A percentile compares a stretch with the other conserved stretches of the same genome.
Conservation (phyloP, 352 stramenopile genomes). For the Globisporangium parvum region DNA sequence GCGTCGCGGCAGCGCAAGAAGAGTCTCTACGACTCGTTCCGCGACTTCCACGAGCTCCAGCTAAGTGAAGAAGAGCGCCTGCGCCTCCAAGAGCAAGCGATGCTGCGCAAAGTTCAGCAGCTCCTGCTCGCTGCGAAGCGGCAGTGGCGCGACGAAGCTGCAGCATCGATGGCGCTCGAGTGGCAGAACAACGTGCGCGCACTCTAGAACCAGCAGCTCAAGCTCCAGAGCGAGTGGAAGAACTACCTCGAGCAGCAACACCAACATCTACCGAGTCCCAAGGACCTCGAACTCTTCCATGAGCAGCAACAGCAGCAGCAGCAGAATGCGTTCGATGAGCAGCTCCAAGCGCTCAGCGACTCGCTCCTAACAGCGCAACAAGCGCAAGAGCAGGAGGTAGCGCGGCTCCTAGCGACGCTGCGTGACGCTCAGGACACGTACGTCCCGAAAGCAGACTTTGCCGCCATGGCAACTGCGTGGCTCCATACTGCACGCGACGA, state of each 20-base stretch:
- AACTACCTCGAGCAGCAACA: slow-evolving; percentile 15
- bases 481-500: slow-evolving; percentile 43
- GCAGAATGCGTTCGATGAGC: slow-evolving; percentile 20
- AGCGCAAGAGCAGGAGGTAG: slow-evolving; percentile 22
- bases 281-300: not conserved
- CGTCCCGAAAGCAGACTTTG: slow-evolving; percentile 23
- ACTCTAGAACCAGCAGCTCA: slow-evolving; percentile 10
- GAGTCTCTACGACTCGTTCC: slow-evolving; percentile 41
- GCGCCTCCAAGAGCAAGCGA: slow-evolving; percentile 22
- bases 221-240: slow-evolving; percentile 13
- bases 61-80: slow-evolving; percentile 26
- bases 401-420: slow-evolving; percentile 10
- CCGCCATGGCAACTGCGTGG: slow-evolving; percentile 21
- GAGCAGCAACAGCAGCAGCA: slow-evolving; percentile 22
- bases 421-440: slow-evolving; percentile 19
- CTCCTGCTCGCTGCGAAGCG: slow-evolving; percentile 23
- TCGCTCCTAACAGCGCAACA: slow-evolving; percentile 21
- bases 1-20: slow-evolving; percentile 10
- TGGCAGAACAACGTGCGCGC: slow-evolving; percentile 9
- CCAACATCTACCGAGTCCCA: not conserved
- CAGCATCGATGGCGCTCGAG: not conserved
- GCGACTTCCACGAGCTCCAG: slow-evolving; percentile 44
- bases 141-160: slow-evolving; percentile 9
- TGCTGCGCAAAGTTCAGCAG: slow-evolving; percentile 37
- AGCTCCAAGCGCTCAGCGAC: slow-evolving; percentile 17